phyloP scores from a whole-genome alignment of 495 filamentous ascomycete genomes.

The Amniculicola lignicola region DNA sequence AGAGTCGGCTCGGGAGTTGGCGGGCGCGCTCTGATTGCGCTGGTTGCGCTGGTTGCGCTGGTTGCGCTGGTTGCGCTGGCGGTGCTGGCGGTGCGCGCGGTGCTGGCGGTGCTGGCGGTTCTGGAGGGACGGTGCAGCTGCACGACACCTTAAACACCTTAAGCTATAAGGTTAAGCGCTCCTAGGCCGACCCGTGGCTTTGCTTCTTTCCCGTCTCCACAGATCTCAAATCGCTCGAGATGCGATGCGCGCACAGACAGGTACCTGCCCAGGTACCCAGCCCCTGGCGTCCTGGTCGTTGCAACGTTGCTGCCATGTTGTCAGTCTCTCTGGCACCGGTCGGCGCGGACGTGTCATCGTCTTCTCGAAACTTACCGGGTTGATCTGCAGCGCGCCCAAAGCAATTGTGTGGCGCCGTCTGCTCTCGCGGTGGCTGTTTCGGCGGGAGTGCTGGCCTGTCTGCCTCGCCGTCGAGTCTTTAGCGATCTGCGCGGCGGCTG shows the following conservation, averaged over 20 bases:
- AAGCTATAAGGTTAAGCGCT: constrained; percentile 5
- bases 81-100: too few relatives aligned
- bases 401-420: constrained; percentile 29
- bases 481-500: constrained; percentile 32
- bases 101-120: too few relatives aligned
- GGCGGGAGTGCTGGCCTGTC: constrained; percentile 20
- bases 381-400: constrained; percentile 25
- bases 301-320: constrained; percentile 23
- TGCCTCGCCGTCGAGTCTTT: constrained; percentile 2
- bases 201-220: constrained; percentile 32
- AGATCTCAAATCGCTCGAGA: constrained; percentile 28
- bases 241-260: constrained; percentile 27
- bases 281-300: constrained; percentile 21
- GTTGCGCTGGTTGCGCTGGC: too few relatives aligned
- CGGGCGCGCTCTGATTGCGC: too few relatives aligned
- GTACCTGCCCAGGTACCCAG: constrained; percentile 1
- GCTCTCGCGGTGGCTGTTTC: constrained; percentile 19
- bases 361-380: constrained; percentile 34
- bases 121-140: too few relatives aligned
- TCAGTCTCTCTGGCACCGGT: constrained; percentile 24
- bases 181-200: constrained; percentile 20
- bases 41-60: too few relatives aligned
- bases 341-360: constrained; percentile 22
- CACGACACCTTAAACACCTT: constrained; percentile 9
- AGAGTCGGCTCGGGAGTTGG: too few relatives aligned